Evolutionary conservation across 179 eudicot species (phyloP).

Genomic region (Corrigiola litoralis): DNA sequence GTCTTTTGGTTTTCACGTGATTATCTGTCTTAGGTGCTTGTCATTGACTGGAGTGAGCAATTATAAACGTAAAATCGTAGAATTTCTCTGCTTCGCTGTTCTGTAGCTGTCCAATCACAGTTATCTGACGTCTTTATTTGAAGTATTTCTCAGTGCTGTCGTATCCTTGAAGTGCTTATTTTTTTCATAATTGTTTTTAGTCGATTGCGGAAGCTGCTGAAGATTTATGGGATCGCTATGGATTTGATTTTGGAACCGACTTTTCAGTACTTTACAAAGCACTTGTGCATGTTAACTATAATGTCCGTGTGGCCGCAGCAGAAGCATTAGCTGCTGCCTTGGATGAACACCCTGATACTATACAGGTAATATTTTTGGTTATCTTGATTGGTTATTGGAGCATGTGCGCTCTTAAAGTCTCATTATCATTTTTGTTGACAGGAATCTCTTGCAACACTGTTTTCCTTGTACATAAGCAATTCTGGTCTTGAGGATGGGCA

Average conservation of each 20-base stretch:
- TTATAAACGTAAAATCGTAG: too few relatives aligned
- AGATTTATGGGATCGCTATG: constrained; percentile 95
- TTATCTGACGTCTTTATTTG: background rate
- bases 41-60: too few relatives aligned
- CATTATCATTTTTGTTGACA: constrained; percentile 25
- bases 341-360: constrained; percentile 85
- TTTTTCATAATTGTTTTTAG: constrained; percentile 28
- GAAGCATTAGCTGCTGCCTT: constrained; percentile 93
- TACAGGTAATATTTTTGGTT: constrained; percentile 55
- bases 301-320: constrained; percentile 87
- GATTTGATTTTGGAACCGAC: constrained; percentile 76
- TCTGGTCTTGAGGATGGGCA: constrained; percentile 53
- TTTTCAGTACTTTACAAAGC: constrained; percentile 79
- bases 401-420: constrained; percentile 20
- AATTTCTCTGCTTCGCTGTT: background rate
- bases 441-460: constrained; percentile 87
- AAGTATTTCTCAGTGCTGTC: background rate
- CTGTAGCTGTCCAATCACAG: background rate
- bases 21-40: too few relatives aligned
- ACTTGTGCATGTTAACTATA: constrained; percentile 82
- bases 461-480: constrained; percentile 84
- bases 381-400: background rate
- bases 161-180: background rate
- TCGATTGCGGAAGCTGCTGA: constrained; percentile 91
- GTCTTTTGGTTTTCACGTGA: too few relatives aligned